Conservation (phyloP, 2,329 filamentous ascomycete genomes). For the Trichoderma sp. region DNA sequence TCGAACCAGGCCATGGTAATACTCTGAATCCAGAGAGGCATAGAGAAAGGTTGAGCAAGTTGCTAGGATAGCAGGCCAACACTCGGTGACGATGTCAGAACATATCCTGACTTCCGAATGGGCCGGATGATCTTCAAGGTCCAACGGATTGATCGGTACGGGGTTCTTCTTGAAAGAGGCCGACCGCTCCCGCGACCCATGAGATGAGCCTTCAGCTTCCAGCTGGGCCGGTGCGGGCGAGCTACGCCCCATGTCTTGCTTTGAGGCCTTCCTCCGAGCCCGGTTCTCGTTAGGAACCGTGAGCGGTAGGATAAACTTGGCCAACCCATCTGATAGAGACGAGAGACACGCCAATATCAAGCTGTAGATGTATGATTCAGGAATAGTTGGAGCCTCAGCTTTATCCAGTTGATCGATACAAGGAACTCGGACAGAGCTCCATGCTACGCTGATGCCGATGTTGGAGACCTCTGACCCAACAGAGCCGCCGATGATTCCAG, state of each 20-base stretch:
- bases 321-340: conserved; percentile 85
- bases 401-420: conserved; percentile 97
- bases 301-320: conserved; percentile 88
- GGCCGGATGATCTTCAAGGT: conserved; percentile 71
- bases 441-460: conserved; percentile 83
- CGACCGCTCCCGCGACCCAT: conserved; percentile 57
- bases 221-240: conserved; percentile 47
- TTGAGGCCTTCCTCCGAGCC: conserved; percentile 53
- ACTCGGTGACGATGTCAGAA: conserved; percentile 81
- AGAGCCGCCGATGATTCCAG: conserved; percentile 80
- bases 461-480: conserved; percentile 67
- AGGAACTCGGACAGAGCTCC: conserved; percentile 83
- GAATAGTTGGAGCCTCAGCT: conserved; percentile 75
- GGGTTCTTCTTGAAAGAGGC: conserved; percentile 73
- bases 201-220: conserved; percentile 40
- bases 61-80: conserved; percentile 93
- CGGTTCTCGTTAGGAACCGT: conserved; percentile 76
- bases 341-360: conserved; percentile 87
- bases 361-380: conserved; percentile 92
- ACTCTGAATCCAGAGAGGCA: conserved; percentile 87
- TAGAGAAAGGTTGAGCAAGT: conserved; percentile 96
- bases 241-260: conserved; percentile 49
- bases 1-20: conserved; percentile 87
- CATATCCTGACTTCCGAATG: conserved; percentile 73
- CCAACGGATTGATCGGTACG: conserved; percentile 81